phyloP scores from a whole-genome alignment of 1,139 yeast species.

The Saccharomycopsis hybrid region DNA sequence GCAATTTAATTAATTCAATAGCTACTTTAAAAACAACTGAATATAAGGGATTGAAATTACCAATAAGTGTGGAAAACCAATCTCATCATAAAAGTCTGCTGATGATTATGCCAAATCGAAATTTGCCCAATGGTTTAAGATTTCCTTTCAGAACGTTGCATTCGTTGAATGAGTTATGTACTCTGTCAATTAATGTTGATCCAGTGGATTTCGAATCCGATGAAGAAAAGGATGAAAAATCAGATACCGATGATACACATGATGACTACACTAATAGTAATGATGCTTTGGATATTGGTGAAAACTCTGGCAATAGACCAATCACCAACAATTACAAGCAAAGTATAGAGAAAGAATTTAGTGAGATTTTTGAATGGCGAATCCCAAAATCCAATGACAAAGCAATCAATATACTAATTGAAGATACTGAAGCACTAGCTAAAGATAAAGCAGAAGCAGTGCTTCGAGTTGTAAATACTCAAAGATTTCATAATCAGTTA shows the following conservation, averaged over 20 bases:
- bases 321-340: background rate
- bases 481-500: conserved; percentile 73
- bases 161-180: conserved; percentile 60
- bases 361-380: conserved; percentile 20
- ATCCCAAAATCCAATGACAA: conserved; percentile 25
- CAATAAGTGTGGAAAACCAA: conserved; percentile 27
- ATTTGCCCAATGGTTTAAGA: conserved; percentile 32
- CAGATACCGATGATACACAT: too few relatives aligned
- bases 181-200: conserved; percentile 68
- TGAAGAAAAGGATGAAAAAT: conserved; percentile 22
- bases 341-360: conserved; percentile 13
- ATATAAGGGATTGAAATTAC: conserved; percentile 58
- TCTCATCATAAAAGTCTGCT: conserved; percentile 28
- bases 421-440: conserved; percentile 61
- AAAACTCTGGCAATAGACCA: conserved; percentile 20
- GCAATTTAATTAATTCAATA: conserved; percentile 31
- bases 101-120: conserved; percentile 23
- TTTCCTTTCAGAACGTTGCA: conserved; percentile 69
- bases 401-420: conserved; percentile 55
- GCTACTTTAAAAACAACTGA: conserved; percentile 30
- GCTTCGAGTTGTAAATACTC: conserved; percentile 68
- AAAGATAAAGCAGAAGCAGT: conserved; percentile 67
- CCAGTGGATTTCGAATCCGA: conserved; percentile 31
- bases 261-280: too few relatives aligned
- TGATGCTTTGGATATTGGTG: too few relatives aligned